Base-by-base conservation (phyloP, 2,329 filamentous ascomycete species). In the Rutstroemia sp. region DNA sequence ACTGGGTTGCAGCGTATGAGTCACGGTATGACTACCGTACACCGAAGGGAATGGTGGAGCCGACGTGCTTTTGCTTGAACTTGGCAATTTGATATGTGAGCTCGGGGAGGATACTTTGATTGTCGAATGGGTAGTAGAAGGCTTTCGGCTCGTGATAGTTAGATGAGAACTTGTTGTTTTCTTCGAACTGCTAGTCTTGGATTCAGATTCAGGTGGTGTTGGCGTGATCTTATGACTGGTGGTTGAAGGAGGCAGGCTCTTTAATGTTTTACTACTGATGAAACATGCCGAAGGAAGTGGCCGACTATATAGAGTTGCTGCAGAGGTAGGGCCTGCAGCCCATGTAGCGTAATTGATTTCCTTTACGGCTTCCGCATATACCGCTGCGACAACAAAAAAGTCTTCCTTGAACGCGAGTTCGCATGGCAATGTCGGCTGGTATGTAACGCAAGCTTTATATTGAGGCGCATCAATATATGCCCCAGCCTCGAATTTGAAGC, bases 381-480 rank as follows among this genome's bases (percentile, higher is more conserved):
- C 45, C 6, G 16, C 38, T 21, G 38, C 45, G 7, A 56, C 58
- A n/a, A 42, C 49, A 34, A 39, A 54, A 19, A 62, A 53, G 23
- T 41, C 39, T 50, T 62, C 45, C 4, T 38, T 59, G 41, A 61
- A 52, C n/a, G 38, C 55, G 5, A 59, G 18, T 2, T 44, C 21
- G n/a, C 57, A 63, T 5, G 54, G 6, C 9, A n/a, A 19, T 19
- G 7, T 7, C 30, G 61, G 49, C n/a, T 55, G 21, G 19, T 52
- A 49, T 21, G 39, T 46, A 27, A 61, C 39, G 25, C 57, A 58
- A 18, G 58, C 58, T 38, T 58, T 54, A 37, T 59, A 60, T 21
- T 55, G 49, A 46, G 60, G 51, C 4, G 56, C 58, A 37, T 62
- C 58, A 14, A 58, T 54, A 46, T 57, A 62, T 21, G 58, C 51